Percentiles rank a stretch among this genome's conserved stretches.
phyloP scores from a whole-genome alignment of 495 filamentous ascomycete species.

The Tuber calosporum region DNA sequence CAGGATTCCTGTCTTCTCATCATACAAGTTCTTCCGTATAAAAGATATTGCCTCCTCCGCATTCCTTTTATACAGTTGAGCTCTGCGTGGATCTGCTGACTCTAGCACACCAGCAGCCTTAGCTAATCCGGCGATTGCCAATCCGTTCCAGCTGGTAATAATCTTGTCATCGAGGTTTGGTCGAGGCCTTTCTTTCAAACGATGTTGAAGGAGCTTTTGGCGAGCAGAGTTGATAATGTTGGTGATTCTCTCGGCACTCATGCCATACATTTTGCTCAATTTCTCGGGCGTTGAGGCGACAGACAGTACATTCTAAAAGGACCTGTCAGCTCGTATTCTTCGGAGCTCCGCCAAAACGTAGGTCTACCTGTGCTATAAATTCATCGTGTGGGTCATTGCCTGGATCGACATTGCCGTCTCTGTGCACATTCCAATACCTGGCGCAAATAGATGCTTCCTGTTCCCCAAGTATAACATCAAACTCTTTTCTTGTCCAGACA shows the following conservation, averaged over 20 bases:
- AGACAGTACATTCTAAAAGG: slow-evolving; percentile 52
- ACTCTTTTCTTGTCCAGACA: slow-evolving; percentile 84
- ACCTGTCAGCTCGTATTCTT: slow-evolving; percentile 17
- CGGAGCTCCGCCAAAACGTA: slow-evolving; percentile 50
- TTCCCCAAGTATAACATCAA: slow-evolving; percentile 66
- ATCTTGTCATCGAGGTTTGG: slow-evolving; percentile 91
- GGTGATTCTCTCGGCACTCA: slow-evolving; percentile 65
- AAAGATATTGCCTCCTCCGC: slow-evolving; percentile 67
- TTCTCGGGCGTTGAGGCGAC: slow-evolving; percentile 55
- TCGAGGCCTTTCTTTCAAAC: slow-evolving; percentile 65
- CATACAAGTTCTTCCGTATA: slow-evolving; percentile 70
- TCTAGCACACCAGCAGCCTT: slow-evolving; percentile 62
- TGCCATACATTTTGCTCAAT: slow-evolving; percentile 69
- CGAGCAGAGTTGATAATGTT: slow-evolving; percentile 61
- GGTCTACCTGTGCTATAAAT: slow-evolving; percentile 63
- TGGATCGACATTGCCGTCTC: slow-evolving; percentile 79
- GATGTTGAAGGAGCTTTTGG: slow-evolving; percentile 63
- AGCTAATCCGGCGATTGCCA: slow-evolving; percentile 77
- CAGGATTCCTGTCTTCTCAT: slow-evolving; percentile 55
- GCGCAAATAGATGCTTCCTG: slow-evolving; percentile 68
- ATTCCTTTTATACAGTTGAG: slow-evolving; percentile 54
- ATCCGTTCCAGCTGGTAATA: slow-evolving; percentile 77
- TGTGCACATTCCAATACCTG: slow-evolving; percentile 76
- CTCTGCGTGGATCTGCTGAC: slow-evolving; percentile 53
- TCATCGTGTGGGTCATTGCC: slow-evolving; percentile 86